Base-by-base conservation (phyloP, 805 yeast genomes). In the Kodamaea restingae region DNA sequence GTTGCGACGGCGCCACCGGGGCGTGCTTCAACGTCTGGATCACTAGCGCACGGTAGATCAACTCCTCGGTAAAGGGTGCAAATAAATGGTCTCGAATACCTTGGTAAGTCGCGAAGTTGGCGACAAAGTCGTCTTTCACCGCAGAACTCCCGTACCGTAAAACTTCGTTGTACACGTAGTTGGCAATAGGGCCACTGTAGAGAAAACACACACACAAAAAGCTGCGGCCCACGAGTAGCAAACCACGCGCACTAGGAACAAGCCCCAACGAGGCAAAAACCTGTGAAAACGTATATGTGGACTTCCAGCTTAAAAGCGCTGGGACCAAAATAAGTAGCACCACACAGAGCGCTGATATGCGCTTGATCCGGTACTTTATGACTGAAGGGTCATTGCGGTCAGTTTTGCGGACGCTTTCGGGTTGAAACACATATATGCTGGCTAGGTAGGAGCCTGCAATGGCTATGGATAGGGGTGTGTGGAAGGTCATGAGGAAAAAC, bases 51-150 rank as follows among this genome's bases (percentile, higher is more conserved):
- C 95, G 66, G 54, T 80, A 87, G 1, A 84, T 73, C 20, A 85
- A 45, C 53, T 87, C 96, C 54, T 87, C 96, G 0, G 91, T 79
- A 2, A 81, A 34, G 3, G 96, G 96, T 0, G 88, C 95, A 28
- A 82, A 63, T 0, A 84, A 40, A 34, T 76, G 67, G 53, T 82
- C 80, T 42, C 93, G 58, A 17, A 78, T 24, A 1, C 79, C 78
- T 18, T 59, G 55, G 3, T 75, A 42, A 6, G 62, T 57, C 7
- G 27, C 10, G 15, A 63, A 49, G 17, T 48, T 54, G 1, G 47
- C 43, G 1, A 4, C 4, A 12, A 61, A 41, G 20, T 58, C 67
- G 40, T 31, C 39, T 15, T 15, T 30, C 17, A 26, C 25, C 30
- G 8, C 43, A 22, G 29, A 21, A 15, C 28, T 11, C 10, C 42